A percentile compares a stretch with the other conserved stretches of the same genome.
phyloP scores from a whole-genome alignment of 148 eudicot genomes.

The Fagopyrum esculentum region DNA sequence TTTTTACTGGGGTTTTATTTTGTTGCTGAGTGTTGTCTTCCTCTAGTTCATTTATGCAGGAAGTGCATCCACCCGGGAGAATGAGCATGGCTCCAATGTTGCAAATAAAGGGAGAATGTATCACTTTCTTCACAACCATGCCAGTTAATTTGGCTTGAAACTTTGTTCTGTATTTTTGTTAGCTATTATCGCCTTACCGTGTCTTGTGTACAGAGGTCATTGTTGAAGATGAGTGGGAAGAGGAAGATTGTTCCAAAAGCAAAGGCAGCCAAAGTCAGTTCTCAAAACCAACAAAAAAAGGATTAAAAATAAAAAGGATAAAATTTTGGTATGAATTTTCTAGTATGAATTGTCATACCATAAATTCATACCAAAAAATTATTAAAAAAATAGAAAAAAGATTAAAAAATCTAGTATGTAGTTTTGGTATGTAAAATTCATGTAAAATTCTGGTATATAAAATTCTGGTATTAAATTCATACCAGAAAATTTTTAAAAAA shows the following conservation, averaged over 20 bases:
- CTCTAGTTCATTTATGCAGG: not conserved
- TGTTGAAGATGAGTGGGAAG: not conserved
- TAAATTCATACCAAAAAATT: too few species aligned
- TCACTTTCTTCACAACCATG: not conserved
- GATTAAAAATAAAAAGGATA: constrained; percentile 13
- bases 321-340: too few species aligned
- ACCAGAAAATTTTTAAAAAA: too few species aligned
- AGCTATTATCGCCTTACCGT: not conserved
- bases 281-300: constrained; percentile 33
- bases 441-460: too few species aligned
- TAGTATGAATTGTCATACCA: too few species aligned
- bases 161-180: not conserved
- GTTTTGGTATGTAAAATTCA: too few species aligned
- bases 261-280: constrained; percentile 19
- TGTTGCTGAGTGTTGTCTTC: not conserved
- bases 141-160: not conserved
- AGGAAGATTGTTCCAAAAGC: not conserved
- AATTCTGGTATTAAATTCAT: too few species aligned
- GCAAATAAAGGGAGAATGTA: constrained; percentile 10
- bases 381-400: too few species aligned
- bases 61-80: constrained; percentile 1
- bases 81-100: constrained; percentile 22
- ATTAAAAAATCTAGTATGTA: too few species aligned
- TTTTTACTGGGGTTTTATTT: not conserved
- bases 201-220: not conserved